Evolutionary conservation across 768 basidiomycete species (phyloP).

Genomic region (Neoboletus brunneissimus): DNA sequence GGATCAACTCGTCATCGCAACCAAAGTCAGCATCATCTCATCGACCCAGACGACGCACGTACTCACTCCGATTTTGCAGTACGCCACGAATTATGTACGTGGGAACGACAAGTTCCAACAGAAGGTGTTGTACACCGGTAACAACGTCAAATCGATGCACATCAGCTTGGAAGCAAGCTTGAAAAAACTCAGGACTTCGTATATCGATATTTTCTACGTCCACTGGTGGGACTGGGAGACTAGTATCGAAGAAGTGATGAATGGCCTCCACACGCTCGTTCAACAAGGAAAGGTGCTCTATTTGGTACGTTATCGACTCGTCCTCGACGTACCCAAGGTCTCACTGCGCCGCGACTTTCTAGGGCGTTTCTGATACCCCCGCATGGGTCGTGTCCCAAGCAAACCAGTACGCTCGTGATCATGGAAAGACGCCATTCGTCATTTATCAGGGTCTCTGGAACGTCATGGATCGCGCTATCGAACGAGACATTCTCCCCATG

Average conservation of each 20-base stretch:
- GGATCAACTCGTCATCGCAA: too few species aligned
- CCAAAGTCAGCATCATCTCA: too few species aligned
- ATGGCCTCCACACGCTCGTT: slow-evolving; percentile 31
- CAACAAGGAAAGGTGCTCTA: slow-evolving; percentile 37
- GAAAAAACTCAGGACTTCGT: slow-evolving; percentile 53
- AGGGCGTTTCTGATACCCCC: not conserved
- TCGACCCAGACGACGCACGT: too few species aligned
- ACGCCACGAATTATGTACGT: too few species aligned
- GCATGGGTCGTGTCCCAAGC: not conserved
- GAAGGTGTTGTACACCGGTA: slow-evolving; percentile 35
- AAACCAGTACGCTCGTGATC: too few species aligned
- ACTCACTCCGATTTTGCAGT: too few species aligned
- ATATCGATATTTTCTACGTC: slow-evolving; percentile 54
- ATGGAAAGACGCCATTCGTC: too few species aligned
- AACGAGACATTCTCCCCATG: not conserved
- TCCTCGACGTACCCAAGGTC: not conserved
- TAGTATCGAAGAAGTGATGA: slow-evolving; percentile 46
- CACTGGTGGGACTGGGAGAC: slow-evolving; percentile 51
- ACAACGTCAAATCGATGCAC: slow-evolving; percentile 35
- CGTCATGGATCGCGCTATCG: not conserved
- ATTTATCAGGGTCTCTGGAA: not conserved
- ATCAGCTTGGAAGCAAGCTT: slow-evolving; percentile 34
- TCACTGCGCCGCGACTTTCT: not conserved
- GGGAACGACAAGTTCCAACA: not conserved
- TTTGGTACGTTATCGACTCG: too few species aligned